phyloP scores from a whole-genome alignment of 202 grass and related monocot genomes.

The Setaria italica region DNA sequence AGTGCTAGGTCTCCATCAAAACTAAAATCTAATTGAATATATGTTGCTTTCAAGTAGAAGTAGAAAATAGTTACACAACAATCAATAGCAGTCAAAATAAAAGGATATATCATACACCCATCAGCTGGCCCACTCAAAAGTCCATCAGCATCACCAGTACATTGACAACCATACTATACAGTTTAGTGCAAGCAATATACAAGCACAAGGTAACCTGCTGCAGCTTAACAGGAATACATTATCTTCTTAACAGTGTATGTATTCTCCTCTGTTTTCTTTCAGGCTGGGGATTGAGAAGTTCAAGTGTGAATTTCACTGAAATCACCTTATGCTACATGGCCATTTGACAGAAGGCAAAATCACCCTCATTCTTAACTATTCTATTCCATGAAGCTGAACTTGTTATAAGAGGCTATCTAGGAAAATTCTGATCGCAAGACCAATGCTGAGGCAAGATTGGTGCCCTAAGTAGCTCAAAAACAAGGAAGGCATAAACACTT shows the following conservation, averaged over 20 bases:
- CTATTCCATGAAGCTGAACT: neutral
- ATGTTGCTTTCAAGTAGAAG: conserved; percentile 18
- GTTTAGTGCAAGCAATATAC: neutral
- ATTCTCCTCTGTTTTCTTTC: neutral
- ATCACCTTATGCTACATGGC: neutral
- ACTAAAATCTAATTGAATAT: conserved; percentile 22
- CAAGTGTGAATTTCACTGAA: neutral
- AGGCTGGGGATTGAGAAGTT: neutral
- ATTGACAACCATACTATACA: conserved; percentile 17
- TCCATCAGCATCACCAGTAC: neutral
- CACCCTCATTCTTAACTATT: neutral
- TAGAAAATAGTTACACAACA: neutral
- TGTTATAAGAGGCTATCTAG: neutral
- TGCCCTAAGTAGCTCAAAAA: neutral
- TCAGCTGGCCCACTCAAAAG: neutral
- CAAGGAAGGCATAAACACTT: neutral
- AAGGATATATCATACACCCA: neutral
- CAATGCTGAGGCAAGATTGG: conserved; percentile 21
- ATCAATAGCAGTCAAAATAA: neutral
- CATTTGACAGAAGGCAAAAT: neutral
- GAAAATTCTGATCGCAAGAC: neutral
- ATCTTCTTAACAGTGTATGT: neutral
- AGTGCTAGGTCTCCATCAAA: conserved; percentile 36
- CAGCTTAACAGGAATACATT: neutral
- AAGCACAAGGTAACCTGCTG: neutral